Conservation (phyloP, 305 asterid species). For the Solanum chacoense region DNA sequence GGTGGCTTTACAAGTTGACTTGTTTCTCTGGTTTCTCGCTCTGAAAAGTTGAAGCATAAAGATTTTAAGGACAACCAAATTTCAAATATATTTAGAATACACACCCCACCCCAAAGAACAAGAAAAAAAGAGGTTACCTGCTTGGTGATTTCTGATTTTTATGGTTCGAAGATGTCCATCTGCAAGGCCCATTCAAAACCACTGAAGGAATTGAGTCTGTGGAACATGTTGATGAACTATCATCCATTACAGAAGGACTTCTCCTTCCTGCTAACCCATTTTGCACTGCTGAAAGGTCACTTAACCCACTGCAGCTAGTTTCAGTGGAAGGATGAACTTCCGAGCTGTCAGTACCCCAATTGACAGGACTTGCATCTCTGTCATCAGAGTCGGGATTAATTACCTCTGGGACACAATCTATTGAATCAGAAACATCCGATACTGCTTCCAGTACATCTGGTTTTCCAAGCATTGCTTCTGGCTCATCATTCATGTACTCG, state of each 20-base stretch:
- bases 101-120: not conserved
- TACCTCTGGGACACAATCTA: conserved; percentile 48
- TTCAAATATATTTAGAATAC: not conserved
- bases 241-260: conserved; percentile 50
- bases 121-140: conserved; percentile 33
- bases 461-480: conserved; percentile 33
- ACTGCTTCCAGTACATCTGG: conserved; percentile 47
- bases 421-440: conserved; percentile 74
- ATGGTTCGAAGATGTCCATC: conserved; percentile 29
- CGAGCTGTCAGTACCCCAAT: conserved; percentile 62
- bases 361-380: conserved; percentile 47
- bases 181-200: conserved; percentile 33
- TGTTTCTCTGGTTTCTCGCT: conserved; percentile 32
- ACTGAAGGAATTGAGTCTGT: conserved; percentile 58
- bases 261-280: conserved; percentile 42
- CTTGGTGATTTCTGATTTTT: conserved; percentile 46
- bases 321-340: conserved; percentile 53
- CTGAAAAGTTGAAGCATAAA: conserved; percentile 21
- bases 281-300: conserved; percentile 38
- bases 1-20: conserved; percentile 17
- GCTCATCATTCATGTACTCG: conserved; percentile 29
- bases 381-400: conserved; percentile 53
- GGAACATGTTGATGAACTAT: conserved; percentile 84
- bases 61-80: not conserved
- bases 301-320: conserved; percentile 43